These are phyloP conservation scores for Fusarium sublunatum DNA, from an alignment of 2,329 filamentous ascomycete genomes.

Conservation along the genomic window DNA sequence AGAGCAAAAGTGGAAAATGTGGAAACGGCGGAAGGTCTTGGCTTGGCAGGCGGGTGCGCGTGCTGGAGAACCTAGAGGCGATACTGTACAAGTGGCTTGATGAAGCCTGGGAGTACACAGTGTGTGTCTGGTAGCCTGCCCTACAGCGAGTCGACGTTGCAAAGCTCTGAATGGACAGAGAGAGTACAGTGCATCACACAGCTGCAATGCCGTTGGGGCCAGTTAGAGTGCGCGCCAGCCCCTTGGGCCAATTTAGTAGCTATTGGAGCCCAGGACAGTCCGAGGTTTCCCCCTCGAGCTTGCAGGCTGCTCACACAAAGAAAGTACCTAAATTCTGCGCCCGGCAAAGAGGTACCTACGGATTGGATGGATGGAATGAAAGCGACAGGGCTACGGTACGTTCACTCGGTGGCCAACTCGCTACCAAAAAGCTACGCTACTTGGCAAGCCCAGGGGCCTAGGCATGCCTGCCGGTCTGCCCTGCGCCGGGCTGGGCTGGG, in stretches of 20 bases:
- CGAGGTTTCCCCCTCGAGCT: neutral
- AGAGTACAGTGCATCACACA: constrained; percentile 37
- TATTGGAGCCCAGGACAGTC: neutral
- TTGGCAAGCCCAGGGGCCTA: neutral
- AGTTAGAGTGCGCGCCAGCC: constrained; percentile 35
- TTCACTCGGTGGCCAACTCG: constrained; percentile 34
- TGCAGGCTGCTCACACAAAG: neutral
- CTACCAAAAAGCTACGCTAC: constrained; percentile 21
- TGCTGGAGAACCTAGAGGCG: constrained; percentile 43
- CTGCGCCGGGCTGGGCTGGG: neutral
- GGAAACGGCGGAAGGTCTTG: constrained; percentile 21
- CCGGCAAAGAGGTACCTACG: constrained; percentile 11
- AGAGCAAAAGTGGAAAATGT: constrained; percentile 23
- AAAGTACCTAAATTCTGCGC: constrained; percentile 8
- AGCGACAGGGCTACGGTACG: constrained; percentile 27
- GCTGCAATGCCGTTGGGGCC: constrained; percentile 12
- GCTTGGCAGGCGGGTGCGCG: constrained; percentile 40
- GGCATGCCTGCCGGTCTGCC: neutral
- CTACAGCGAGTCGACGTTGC: constrained; percentile 2
- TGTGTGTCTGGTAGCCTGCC: neutral
- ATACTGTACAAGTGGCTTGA: constrained; percentile 19
- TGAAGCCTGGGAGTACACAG: constrained; percentile 17
- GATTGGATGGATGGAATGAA: constrained; percentile 34
- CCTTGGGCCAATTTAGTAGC: constrained; percentile 25
- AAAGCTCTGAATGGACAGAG: constrained; percentile 34